Conservation (phyloP, 2,329 filamentous ascomycete species). For the Ceratocystis harringtonii region DNA sequence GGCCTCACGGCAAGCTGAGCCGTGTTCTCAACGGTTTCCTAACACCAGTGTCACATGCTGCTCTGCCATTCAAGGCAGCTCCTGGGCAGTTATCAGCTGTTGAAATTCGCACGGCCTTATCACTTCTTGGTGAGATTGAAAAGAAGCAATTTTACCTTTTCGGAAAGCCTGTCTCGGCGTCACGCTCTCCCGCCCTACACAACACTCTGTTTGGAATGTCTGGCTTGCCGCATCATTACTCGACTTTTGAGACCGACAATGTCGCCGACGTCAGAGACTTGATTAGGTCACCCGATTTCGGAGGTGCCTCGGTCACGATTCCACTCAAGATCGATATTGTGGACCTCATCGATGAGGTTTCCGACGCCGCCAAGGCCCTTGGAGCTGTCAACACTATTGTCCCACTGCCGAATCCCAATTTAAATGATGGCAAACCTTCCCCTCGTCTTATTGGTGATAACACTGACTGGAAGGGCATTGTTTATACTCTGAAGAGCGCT, state of each 20-base stretch:
- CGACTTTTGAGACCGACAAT: constrained; percentile 55
- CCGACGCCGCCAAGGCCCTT: constrained; percentile 63
- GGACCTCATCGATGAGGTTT: constrained; percentile 61
- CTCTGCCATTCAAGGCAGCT: constrained; percentile 81
- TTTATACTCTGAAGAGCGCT: constrained; percentile 55
- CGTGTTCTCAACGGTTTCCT: constrained; percentile 84
- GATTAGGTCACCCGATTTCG: constrained; percentile 61
- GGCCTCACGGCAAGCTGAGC: constrained; percentile 69
- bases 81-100: constrained; percentile 83
- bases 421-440: constrained; percentile 24
- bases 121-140: constrained; percentile 64
- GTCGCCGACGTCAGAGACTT: constrained; percentile 45
- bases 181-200: constrained; percentile 76
- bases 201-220: constrained; percentile 64
- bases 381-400: constrained; percentile 93
- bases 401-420: constrained; percentile 29
- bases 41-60: constrained; percentile 83
- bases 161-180: constrained; percentile 68
- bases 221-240: constrained; percentile 77
- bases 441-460: constrained; percentile 59
- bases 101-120: constrained; percentile 68
- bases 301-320: constrained; percentile 89
- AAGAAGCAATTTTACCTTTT: constrained; percentile 72
- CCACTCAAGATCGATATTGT: constrained; percentile 86
- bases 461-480: constrained; percentile 92